These are phyloP conservation scores for Cystobasidium sp. DNA, from an alignment of 1,284 basidiomycete species.

Conservation along the genomic window DNA sequence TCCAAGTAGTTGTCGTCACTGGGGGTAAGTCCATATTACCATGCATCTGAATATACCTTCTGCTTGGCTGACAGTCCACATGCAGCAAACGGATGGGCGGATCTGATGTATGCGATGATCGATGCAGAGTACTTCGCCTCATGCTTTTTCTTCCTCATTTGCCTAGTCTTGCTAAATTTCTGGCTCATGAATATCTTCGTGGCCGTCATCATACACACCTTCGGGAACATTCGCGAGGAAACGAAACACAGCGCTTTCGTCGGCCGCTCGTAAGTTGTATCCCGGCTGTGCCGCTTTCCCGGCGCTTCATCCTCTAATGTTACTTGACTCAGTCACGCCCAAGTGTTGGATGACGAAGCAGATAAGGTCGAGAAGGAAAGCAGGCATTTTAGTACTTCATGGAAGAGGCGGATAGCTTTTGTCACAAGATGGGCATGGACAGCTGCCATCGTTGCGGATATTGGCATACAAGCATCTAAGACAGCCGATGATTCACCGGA, in stretches of 20 bases:
- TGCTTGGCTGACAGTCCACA: neutral
- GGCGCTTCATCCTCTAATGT: neutral
- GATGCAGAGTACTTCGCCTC: conserved; percentile 89
- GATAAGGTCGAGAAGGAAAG: neutral
- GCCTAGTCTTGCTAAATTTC: conserved; percentile 82
- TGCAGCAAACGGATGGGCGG: conserved; percentile 59
- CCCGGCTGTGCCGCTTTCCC: neutral
- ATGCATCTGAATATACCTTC: neutral
- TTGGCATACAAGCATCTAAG: conserved; percentile 78
- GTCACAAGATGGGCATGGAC: conserved; percentile 67
- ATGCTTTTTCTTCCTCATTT: conserved; percentile 84
- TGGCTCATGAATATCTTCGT: conserved; percentile 73
- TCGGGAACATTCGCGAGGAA: conserved; percentile 82
- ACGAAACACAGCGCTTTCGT: conserved; percentile 94
- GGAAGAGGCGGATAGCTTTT: conserved; percentile 11
- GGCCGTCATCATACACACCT: conserved; percentile 94
- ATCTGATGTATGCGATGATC: conserved; percentile 88
- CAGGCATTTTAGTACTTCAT: conserved; percentile 28
- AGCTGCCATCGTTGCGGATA: conserved; percentile 62
- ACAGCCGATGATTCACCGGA: conserved; percentile 64
- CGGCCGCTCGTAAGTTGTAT: conserved; percentile 36
- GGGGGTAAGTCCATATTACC: conserved; percentile 64
- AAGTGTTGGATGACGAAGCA: conserved; percentile 8
- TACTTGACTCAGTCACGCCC: neutral
- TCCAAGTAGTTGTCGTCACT: conserved; percentile 86